Evolutionary conservation across 805 yeast genomes (phyloP).

Genomic region (Isabelozyma heimii): DNA sequence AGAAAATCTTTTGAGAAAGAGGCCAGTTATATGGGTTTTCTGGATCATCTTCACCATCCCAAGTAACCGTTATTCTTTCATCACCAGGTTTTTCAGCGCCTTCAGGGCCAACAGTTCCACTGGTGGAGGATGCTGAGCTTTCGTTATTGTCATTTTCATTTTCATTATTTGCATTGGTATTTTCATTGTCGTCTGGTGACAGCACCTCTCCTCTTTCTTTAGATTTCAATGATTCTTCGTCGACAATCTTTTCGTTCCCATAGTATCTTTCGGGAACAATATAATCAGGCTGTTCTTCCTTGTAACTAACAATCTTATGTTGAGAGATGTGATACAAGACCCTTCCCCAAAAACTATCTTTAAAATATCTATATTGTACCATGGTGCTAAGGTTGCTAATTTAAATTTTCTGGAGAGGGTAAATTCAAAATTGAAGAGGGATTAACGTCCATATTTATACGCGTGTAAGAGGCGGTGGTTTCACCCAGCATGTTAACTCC

Average conservation of each 20-base stretch:
- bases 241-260: conserved; percentile 3
- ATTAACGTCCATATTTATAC: not conserved
- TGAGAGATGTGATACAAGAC: conserved; percentile 23
- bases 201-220: conserved; percentile 1
- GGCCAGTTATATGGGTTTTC: conserved; percentile 62
- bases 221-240: conserved; percentile 3
- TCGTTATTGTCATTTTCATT: conserved; percentile 4
- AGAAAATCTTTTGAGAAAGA: conserved; percentile 30
- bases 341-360: conserved; percentile 32
- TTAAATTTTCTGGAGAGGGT: not conserved
- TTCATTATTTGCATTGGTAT: conserved; percentile 9
- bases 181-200: not conserved
- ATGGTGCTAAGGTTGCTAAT: not conserved
- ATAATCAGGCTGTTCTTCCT: conserved; percentile 28
- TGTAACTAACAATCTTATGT: conserved; percentile 18
- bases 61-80: conserved; percentile 14
- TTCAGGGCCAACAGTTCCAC: conserved; percentile 1
- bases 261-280: conserved; percentile 30
- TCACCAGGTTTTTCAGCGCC: not conserved
- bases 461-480: not conserved
- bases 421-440: not conserved
- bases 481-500: not conserved
- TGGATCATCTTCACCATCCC: conserved; percentile 49
- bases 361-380: conserved; percentile 15
- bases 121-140: not conserved